These are phyloP conservation scores for Skeletonema menzelii DNA, from an alignment of 108 stramenopile species.

Conservation along the genomic window DNA sequence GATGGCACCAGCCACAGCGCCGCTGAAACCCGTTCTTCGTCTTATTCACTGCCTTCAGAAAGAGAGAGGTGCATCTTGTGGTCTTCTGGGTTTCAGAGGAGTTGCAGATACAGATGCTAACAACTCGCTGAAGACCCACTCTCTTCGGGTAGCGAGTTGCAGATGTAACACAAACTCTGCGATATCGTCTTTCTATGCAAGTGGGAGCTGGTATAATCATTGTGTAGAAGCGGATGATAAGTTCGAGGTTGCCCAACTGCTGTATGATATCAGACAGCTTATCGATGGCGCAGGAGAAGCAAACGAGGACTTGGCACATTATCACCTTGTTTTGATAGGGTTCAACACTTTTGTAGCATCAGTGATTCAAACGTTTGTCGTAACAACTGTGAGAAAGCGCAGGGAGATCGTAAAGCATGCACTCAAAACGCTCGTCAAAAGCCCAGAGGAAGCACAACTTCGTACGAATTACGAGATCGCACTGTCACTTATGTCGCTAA, in stretches of 20 bases:
- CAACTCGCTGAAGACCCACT: not conserved
- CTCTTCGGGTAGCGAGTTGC: conserved; percentile 13
- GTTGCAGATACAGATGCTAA: not conserved
- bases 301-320: conserved; percentile 2
- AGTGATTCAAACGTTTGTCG: conserved; percentile 17
- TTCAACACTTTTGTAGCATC: conserved; percentile 15
- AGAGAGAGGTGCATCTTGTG: conserved; percentile 38
- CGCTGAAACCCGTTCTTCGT: conserved; percentile 20
- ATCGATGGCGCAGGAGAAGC: conserved; percentile 10
- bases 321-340: conserved; percentile 10
- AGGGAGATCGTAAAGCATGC: not conserved
- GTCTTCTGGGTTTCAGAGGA: conserved; percentile 12
- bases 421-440: not conserved
- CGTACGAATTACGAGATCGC: conserved; percentile 17
- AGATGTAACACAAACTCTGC: conserved; percentile 21
- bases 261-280: conserved; percentile 8
- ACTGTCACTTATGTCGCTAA: conserved; percentile 43
- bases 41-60: conserved; percentile 41
- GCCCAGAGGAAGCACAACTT: not conserved
- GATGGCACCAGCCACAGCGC: not conserved
- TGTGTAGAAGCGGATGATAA: not conserved
- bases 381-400: conserved; percentile 6
- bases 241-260: conserved; percentile 7
- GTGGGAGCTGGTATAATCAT: not conserved
- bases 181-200: conserved; percentile 23